phyloP scores from a whole-genome alignment of 2,329 filamentous ascomycete genomes.

The Colletotrichum falcatum region DNA sequence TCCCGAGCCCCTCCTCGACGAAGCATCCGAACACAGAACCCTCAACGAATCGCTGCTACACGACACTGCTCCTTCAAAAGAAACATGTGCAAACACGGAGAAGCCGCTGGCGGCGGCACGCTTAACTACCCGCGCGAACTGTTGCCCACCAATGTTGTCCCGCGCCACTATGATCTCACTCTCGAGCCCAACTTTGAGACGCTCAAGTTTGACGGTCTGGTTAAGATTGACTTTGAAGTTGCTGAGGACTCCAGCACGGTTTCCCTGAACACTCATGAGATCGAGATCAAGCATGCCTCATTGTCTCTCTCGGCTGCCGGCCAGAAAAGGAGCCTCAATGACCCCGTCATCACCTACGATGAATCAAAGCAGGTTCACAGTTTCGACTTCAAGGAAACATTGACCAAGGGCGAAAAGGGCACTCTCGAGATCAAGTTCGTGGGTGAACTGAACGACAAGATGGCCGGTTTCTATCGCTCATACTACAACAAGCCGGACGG shows the following conservation, averaged over 20 bases:
- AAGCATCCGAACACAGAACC: constrained; percentile 30
- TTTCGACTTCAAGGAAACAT: constrained; percentile 79
- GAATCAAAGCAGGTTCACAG: constrained; percentile 85
- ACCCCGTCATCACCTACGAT: constrained; percentile 77
- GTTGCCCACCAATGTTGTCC: constrained; percentile 90
- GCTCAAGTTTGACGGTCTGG: constrained; percentile 87
- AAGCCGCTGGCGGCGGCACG: constrained; percentile 34
- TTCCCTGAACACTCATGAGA: constrained; percentile 87
- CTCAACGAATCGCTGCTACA: constrained; percentile 33
- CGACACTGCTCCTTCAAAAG: constrained; percentile 41
- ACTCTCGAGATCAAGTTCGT: constrained; percentile 73
- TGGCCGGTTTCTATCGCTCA: constrained; percentile 97
- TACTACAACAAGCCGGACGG: constrained; percentile 90
- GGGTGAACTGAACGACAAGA: constrained; percentile 88
- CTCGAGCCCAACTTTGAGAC: constrained; percentile 91
- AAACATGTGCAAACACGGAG: constrained; percentile 42
- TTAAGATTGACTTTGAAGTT: constrained; percentile 89
- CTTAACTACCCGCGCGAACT: constrained; percentile 73
- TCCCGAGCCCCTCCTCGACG: constrained; percentile 30
- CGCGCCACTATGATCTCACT: constrained; percentile 90
- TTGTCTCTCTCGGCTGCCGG: constrained; percentile 39
- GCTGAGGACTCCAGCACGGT: constrained; percentile 86
- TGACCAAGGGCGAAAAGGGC: constrained; percentile 81
- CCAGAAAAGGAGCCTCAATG: constrained; percentile 64
- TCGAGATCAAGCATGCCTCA: constrained; percentile 79